Base-by-base conservation (phyloP, 768 basidiomycete genomes). In the Trichaptum fuscoviolaceum region DNA sequence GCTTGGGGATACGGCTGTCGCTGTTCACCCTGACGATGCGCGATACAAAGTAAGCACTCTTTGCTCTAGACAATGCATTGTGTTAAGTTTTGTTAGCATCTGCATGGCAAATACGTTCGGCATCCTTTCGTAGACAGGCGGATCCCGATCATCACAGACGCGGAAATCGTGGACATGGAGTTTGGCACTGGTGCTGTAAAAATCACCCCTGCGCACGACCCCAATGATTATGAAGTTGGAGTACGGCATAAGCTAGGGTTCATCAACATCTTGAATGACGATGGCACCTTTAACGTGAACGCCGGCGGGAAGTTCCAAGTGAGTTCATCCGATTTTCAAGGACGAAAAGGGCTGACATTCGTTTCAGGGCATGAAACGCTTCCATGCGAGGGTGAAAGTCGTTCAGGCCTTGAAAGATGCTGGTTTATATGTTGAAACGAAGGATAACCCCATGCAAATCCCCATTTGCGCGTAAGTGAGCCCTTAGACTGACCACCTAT, bases 171-270 rank as follows among this genome's bases (percentile, higher is more conserved):
- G 67, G 96, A 99, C 74, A 97, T 94, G 89, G 83, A 85, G 10
- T 99, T 99, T 71, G 97, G 97, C 42, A 99, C 97, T 34, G 97
- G 97, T 75, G 97, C 96, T 0, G 96, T 99, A 63, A 99, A 99
- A 81, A 98, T 99, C 73, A 99, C 97, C 0, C 97, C 97, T 18
- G 97, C 96, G 0, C 97, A 99, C 74, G 97, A 99, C 75, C 92
- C 89, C 18, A 96, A 96, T 74, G 96, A 99, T 83, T 99, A 96
- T 77, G 94, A 95, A 70, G 95, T 95, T 70, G 97, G 95, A 10
- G 73, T 87, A 72, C 81, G 96, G 57, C 94, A 99, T 74, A 86
- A 89, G 15, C 82, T 99, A 24, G 88, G 92, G 60, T 96, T 97
- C 74, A 90, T 99, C 79, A 98, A 91, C 72, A 90, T 99, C 69